Conservation (phyloP, 306 rosid genomes). For the Cicer yamashitae region DNA sequence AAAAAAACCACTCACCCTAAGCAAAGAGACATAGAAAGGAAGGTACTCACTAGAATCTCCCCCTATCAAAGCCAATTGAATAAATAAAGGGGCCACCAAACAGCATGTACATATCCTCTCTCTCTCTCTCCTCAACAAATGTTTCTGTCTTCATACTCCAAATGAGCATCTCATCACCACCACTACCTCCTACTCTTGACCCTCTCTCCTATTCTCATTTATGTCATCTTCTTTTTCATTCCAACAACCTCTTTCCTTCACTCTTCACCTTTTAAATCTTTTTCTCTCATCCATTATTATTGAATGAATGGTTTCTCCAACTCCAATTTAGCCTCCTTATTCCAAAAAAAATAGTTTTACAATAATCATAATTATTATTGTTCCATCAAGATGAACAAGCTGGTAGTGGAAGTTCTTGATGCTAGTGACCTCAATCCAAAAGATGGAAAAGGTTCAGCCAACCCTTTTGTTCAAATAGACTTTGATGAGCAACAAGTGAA, state of each 20-base stretch:
- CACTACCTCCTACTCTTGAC: constrained; percentile 35
- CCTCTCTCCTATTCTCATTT: constrained; percentile 24
- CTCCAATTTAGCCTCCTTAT: neutral
- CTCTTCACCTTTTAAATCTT: constrained; percentile 7
- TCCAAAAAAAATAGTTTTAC: neutral
- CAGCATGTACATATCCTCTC: constrained; percentile 39
- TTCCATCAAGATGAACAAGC: constrained; percentile 57
- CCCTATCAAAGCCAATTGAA: constrained; percentile 44
- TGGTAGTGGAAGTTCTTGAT: constrained; percentile 74
- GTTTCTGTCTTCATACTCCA: constrained; percentile 68
- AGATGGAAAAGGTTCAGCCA: constrained; percentile 79
- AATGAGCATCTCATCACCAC: constrained; percentile 53
- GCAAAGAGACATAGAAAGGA: constrained; percentile 29
- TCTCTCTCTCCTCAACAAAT: constrained; percentile 40
- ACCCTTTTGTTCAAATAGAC: constrained; percentile 73
- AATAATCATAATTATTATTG: neutral
- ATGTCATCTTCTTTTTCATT: constrained; percentile 32
- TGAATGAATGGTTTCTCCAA: neutral
- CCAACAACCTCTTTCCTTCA: constrained; percentile 24
- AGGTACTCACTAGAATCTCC: constrained; percentile 44
- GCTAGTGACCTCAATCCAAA: constrained; percentile 82
- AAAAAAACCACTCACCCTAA: constrained; percentile 20
- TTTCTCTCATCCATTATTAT: constrained; percentile 2
- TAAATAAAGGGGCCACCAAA: constrained; percentile 45
- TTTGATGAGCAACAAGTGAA: constrained; percentile 65